Percentiles rank a stretch among this genome's conserved stretches.
phyloP scores from a whole-genome alignment of 768 basidiomycete species.

The Sporobolomyces phaffii region DNA sequence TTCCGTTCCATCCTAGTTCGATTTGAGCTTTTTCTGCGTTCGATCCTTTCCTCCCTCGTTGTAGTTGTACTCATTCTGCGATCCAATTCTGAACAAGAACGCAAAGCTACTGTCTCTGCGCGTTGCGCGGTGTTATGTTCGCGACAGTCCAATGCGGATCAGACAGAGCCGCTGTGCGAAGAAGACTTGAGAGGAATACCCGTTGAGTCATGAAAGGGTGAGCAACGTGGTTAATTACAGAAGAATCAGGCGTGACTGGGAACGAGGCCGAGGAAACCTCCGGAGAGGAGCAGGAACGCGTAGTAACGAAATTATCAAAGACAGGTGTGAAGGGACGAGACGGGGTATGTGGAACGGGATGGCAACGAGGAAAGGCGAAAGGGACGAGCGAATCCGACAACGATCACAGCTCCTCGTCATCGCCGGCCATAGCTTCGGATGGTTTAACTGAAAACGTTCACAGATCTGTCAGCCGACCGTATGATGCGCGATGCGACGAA shows the following conservation, averaged over 20 bases:
- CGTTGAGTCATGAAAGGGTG: too few species aligned
- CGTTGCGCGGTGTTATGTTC: too few species aligned
- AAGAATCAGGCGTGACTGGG: background rate
- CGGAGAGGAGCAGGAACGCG: background rate
- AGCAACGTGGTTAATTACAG: background rate
- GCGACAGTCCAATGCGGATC: too few species aligned
- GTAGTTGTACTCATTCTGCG: slow-evolving; percentile 12
- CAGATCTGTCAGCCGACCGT: background rate
- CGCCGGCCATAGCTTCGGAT: slow-evolving; percentile 33
- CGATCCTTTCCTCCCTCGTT: background rate
- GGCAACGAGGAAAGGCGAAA: too few species aligned
- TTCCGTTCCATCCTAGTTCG: too few species aligned
- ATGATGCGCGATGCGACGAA: background rate
- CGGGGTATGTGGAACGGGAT: slow-evolving; percentile 1
- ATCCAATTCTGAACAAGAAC: background rate
- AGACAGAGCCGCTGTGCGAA: too few species aligned
- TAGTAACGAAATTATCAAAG: background rate
- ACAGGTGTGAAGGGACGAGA: too few species aligned
- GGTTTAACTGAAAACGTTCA: slow-evolving; percentile 14
- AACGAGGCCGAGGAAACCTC: background rate
- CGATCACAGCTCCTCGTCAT: slow-evolving; percentile 30
- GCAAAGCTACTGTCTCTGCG: too few species aligned
- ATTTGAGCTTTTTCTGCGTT: background rate
- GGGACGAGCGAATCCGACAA: background rate
- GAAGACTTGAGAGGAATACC: too few species aligned